Evolutionary conservation across 2,329 filamentous ascomycete genomes (phyloP).

Genomic region (Paecilomyces fulvus): DNA sequence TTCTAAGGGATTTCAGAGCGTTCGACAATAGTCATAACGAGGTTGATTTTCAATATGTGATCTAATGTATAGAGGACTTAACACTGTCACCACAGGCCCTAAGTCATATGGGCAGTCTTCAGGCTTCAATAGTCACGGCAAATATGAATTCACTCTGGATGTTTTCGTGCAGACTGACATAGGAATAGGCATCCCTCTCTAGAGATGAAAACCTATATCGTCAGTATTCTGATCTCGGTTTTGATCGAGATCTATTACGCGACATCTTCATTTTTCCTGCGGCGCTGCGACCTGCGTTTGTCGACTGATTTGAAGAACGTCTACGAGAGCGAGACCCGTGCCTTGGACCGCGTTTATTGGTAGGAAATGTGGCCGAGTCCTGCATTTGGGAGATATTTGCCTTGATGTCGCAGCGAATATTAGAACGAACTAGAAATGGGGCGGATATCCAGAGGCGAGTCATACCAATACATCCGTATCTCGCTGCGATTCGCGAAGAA

Average conservation of each 20-base stretch:
- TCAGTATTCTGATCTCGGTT: not conserved
- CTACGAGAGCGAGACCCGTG: not conserved
- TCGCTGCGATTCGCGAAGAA: not conserved
- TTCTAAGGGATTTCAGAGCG: too few species aligned
- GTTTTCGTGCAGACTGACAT: not conserved
- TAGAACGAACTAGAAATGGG: not conserved
- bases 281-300: not conserved
- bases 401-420: not conserved
- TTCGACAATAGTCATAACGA: too few species aligned
- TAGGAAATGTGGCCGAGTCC: not conserved
- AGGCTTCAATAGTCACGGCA: not conserved
- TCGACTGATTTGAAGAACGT: not conserved
- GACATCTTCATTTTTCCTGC: not conserved
- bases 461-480: not conserved
- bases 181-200: not conserved
- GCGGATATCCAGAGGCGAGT: not conserved
- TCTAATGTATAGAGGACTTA: too few species aligned
- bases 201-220: not conserved
- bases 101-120: not conserved
- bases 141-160: not conserved
- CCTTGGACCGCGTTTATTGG: not conserved
- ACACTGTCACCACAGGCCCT: too few species aligned
- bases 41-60: too few species aligned
- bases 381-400: not conserved
- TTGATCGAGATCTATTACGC: not conserved